Evolutionary conservation across 1,139 yeast species (phyloP), one percentile per base, ranked within the genome.

Genomic region (Candida sp.): DNA sequence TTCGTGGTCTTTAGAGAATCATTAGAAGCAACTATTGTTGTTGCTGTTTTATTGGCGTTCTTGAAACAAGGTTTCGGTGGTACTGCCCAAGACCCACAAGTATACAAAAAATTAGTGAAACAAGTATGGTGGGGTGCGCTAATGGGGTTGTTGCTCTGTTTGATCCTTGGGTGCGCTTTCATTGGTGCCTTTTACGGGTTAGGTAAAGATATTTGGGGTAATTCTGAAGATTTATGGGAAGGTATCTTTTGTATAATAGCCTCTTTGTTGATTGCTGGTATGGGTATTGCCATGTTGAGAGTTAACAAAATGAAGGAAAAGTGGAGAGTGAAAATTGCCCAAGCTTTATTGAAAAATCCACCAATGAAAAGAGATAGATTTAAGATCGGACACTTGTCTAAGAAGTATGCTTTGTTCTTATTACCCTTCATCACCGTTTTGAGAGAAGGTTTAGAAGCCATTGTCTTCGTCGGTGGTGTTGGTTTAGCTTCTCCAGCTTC

Each of bases 231-330:
- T 61, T 76, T 90, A 47, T 91, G 96, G 88, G 98, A 91, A 70
- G 97, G 97, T 60, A 76, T 85, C 33, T 82, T 91, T 58, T 84
- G 90, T 61, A 69, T 90, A 30, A 76, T 91, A 55, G 97, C 98
- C 1, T 79, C 95, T 0, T 72, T 87, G 22, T 79, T 91, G 61
- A 91, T 91, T 49, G 82, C 97, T 3, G 56, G 82, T 40, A 90
- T 91, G 97, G 97, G 98, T 42, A 70, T 91, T 54, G 95, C 96
- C 58, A 87, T 91, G 85, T 77, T 91, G 56, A 79, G 97, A 61
- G 77, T 91, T 60, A 89, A 91, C 64, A 91, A 90, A 70, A 78
- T 91, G 82, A 84, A 87, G 64, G 93, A 83, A 56, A 91, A 90
- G 67, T 91, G 96, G 89, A 83, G 96, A 71, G 75, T 88, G 52